Evolutionary conservation across 2,329 filamentous ascomycete genomes (phyloP).

Genomic region (Ambrosiella xylebori): DNA sequence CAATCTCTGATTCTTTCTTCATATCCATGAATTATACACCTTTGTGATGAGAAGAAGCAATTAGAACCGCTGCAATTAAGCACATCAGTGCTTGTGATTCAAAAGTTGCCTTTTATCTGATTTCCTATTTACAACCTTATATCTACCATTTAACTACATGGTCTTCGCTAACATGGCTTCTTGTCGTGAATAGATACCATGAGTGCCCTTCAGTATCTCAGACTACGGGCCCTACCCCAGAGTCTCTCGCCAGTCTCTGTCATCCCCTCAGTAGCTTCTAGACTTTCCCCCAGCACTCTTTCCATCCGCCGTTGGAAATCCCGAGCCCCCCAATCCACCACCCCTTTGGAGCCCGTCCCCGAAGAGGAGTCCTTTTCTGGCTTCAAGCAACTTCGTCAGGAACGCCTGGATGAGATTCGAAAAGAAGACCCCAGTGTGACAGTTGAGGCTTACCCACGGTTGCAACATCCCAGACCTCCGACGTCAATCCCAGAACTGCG

Average conservation of each 20-base stretch:
- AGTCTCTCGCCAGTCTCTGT: conserved; percentile 5
- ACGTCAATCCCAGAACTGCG: conserved; percentile 14
- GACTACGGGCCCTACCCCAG: conserved; percentile 17
- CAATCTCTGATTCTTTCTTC: neutral
- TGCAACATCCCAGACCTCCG: conserved; percentile 12
- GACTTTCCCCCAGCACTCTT: neutral
- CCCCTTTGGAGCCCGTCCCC: neutral
- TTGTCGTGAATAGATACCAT: conserved; percentile 19
- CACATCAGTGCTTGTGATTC: conserved; percentile 28
- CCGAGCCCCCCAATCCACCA: neutral
- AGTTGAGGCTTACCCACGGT: conserved; percentile 10
- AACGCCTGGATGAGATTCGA: conserved; percentile 18
- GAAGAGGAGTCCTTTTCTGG: conserved; percentile 18
- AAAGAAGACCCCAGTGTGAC: conserved; percentile 12
- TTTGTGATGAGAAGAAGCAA: conserved; percentile 24
- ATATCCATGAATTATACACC: neutral
- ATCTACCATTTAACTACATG: conserved; percentile 10
- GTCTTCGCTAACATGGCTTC: conserved; percentile 5
- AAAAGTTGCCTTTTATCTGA: conserved; percentile 17
- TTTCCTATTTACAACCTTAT: neutral
- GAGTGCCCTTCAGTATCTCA: conserved; percentile 23
- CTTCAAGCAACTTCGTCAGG: conserved; percentile 23
- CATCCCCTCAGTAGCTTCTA: conserved; percentile 5
- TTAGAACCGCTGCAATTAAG: conserved; percentile 36
- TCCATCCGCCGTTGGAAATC: conserved; percentile 8